phyloP scores from a whole-genome alignment of 208 protist genomes.

The Wallacemonas sp. region DNA sequence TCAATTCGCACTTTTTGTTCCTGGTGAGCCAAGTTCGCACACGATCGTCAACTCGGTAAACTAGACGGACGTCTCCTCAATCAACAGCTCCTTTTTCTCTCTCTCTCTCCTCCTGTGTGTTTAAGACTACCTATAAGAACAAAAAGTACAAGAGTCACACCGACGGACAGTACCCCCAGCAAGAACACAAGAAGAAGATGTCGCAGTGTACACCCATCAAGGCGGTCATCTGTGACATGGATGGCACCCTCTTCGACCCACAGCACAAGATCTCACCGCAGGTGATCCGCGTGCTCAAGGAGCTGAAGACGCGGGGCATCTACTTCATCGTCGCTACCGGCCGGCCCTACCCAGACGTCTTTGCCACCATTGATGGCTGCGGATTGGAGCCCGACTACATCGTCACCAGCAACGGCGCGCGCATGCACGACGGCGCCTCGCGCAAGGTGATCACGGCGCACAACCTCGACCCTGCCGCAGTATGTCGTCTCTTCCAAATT shows the following conservation, averaged over 20 bases:
- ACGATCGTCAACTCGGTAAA: too few relatives aligned
- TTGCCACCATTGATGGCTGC: slow-evolving; percentile 45
- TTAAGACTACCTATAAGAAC: too few relatives aligned
- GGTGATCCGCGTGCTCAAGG: slow-evolving; percentile 34
- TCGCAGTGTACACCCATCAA: slow-evolving; percentile 20
- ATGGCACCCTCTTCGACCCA: slow-evolving; percentile 63
- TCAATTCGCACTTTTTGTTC: too few relatives aligned
- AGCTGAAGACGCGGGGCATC: slow-evolving; percentile 26
- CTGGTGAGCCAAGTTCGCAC: too few relatives aligned
- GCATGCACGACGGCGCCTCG: slow-evolving; percentile 45
- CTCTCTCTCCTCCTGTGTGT: too few relatives aligned
- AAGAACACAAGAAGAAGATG: slow-evolving; percentile 13
- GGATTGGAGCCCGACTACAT: slow-evolving; percentile 55
- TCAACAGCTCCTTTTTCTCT: too few relatives aligned
- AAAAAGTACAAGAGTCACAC: too few relatives aligned
- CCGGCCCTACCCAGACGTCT: slow-evolving; percentile 63
- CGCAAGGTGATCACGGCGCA: slow-evolving; percentile 30
- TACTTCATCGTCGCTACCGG: slow-evolving; percentile 70
- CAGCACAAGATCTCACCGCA: slow-evolving; percentile 33
- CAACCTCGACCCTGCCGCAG: slow-evolving; percentile 39
- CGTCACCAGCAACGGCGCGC: slow-evolving; percentile 78
- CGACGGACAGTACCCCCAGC: background rate
- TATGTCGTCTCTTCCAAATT: slow-evolving; percentile 55
- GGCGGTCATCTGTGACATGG: slow-evolving; percentile 58
- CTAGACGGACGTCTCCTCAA: too few relatives aligned